phyloP scores from a whole-genome alignment of 306 rosid species.

The Cyclanthera cordifolia region DNA sequence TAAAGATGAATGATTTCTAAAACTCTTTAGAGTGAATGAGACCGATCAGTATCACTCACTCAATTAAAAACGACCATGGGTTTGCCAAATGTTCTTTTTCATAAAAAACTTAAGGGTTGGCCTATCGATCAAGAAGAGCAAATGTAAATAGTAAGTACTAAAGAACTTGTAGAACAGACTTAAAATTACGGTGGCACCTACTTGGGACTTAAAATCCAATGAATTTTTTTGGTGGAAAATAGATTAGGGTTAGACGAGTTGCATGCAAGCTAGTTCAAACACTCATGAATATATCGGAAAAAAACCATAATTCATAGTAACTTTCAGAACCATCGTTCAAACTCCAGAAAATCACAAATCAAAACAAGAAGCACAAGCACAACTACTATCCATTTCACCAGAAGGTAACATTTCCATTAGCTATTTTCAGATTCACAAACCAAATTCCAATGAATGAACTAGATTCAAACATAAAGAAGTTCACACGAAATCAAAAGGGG shows the following conservation, averaged over 20 bases:
- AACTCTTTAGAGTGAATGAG: background rate
- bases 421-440: background rate
- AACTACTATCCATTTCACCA: background rate
- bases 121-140: no score
- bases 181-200: no score
- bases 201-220: background rate
- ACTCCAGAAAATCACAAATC: background rate
- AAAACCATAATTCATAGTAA: background rate
- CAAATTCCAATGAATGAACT: background rate
- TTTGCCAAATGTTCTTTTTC: no score
- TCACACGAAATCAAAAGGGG: no score
- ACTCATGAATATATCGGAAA: background rate
- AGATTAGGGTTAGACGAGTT: no score
- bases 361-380: background rate
- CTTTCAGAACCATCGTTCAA: background rate
- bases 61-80: background rate
- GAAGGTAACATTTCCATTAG: background rate
- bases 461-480: no score
- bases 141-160: no score
- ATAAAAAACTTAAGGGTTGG: no score
- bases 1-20: background rate
- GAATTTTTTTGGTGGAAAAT: background rate
- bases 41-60: background rate
- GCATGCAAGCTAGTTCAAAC: background rate
- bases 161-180: no score